A percentile compares a stretch with the other conserved stretches of the same genome.
phyloP scores from a whole-genome alignment of 1,284 basidiomycete genomes.

The Rhodotorula sp. region DNA sequence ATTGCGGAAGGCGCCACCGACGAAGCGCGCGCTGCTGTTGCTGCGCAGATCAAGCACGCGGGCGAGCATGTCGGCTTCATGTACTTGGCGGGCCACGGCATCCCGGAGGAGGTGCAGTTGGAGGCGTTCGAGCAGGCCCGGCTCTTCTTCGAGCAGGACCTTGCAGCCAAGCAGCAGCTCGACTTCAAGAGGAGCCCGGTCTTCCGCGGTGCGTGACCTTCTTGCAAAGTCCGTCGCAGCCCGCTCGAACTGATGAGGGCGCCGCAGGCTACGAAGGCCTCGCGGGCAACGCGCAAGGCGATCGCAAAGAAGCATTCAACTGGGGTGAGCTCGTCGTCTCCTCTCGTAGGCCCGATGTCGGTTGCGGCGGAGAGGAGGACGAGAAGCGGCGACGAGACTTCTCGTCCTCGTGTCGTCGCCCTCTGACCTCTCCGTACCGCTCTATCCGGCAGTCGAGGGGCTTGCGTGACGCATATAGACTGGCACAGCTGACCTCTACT shows the following conservation, averaged over 20 bases:
- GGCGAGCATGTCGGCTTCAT: constrained; percentile 21
- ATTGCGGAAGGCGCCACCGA: background rate
- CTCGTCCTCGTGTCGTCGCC: no score
- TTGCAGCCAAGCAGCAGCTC: background rate
- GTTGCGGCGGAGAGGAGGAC: background rate
- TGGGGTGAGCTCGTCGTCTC: background rate
- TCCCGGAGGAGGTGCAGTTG: constrained; percentile 58
- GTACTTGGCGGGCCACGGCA: constrained; percentile 61
- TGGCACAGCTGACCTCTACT: no score
- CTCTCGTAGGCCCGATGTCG: no score
- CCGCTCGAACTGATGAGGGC: background rate
- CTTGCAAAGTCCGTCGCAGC: background rate
- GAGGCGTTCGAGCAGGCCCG: constrained; percentile 57
- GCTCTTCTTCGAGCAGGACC: constrained; percentile 62
- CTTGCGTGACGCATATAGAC: no score
- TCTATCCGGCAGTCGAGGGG: no score
- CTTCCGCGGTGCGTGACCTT: background rate
- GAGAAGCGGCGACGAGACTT: no score
- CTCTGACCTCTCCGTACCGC: no score
- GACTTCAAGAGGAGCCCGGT: background rate
- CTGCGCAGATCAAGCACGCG: constrained; percentile 12
- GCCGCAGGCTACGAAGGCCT: constrained; percentile 12
- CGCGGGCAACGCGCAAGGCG: constrained; percentile 9
- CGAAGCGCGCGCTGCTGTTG: background rate
- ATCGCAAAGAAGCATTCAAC: constrained; percentile 24